Conservation (phyloP, 345 rosid species). For the Gossypium sturtianum region DNA sequence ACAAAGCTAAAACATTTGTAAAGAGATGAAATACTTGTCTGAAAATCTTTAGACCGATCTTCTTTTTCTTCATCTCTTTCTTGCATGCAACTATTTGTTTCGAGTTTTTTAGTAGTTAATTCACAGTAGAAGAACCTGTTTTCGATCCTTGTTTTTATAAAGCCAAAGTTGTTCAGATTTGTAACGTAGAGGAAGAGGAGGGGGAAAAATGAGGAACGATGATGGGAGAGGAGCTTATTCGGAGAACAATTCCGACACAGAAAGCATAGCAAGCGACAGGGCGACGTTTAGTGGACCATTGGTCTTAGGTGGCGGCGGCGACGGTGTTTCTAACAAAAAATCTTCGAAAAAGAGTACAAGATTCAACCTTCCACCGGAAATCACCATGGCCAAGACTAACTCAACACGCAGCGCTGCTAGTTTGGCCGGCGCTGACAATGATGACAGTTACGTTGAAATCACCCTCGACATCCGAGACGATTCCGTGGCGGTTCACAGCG, state of each 20-base stretch:
- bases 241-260: conserved; percentile 65
- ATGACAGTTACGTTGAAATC: conserved; percentile 66
- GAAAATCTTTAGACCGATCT: not conserved
- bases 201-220: conserved; percentile 30
- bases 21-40: not conserved
- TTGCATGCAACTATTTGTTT: not conserved
- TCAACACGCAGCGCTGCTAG: conserved; percentile 14
- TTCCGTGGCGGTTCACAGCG: conserved; percentile 88
- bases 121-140: not conserved
- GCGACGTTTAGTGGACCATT: conserved; percentile 63
- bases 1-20: not conserved
- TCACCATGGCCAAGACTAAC: conserved; percentile 15
- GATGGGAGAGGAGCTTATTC: conserved; percentile 39
- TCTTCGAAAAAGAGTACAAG: conserved; percentile 78
- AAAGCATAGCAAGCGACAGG: conserved; percentile 59
- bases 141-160: not conserved
- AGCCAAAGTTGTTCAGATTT: not conserved
- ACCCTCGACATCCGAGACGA: conserved; percentile 79
- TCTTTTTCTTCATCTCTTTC: not conserved
- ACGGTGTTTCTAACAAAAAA: not conserved
- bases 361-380: conserved; percentile 51
- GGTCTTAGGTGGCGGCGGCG: conserved; percentile 13
- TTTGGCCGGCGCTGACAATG: not conserved
- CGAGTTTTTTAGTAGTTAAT: not conserved
- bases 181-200: not conserved